phyloP scores from a whole-genome alignment of 2,329 filamentous ascomycete genomes.

The Alternaria tenuissima region DNA sequence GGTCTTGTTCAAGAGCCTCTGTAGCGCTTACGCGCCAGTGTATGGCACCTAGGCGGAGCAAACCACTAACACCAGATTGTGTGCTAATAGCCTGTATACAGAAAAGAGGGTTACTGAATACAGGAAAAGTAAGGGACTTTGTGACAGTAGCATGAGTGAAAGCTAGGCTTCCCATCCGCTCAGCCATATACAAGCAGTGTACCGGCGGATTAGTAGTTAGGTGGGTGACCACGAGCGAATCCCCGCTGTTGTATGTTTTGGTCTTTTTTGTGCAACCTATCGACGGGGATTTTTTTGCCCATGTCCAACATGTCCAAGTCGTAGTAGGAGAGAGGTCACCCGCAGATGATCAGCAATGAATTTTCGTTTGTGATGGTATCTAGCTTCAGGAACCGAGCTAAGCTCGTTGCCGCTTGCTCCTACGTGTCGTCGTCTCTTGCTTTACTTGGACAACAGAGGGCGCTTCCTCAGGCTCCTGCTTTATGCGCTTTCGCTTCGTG shows the following conservation, averaged over 20 bases:
- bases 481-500: constrained; percentile 9
- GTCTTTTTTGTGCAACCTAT: neutral
- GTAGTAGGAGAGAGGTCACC: neutral
- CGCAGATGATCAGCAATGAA: neutral
- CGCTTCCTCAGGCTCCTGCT: constrained; percentile 2
- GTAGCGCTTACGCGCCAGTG: neutral
- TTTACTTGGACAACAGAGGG: neutral
- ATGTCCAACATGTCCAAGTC: neutral
- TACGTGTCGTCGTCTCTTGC: constrained; percentile 3
- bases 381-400: neutral
- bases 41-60: neutral
- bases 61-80: neutral
- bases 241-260: no score
- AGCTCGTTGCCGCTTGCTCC: constrained; percentile 11
- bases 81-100: neutral
- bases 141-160: neutral
- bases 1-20: no score
- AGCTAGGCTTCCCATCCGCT: neutral
- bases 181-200: no score
- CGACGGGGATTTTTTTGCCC: neutral
- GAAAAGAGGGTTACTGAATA: neutral
- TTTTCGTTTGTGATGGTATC: neutral
- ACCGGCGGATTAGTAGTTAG: no score
- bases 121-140: neutral
- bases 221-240: no score